Percentiles rank a stretch among this genome's conserved stretches.
These are phyloP conservation scores for Colletotrichum shisoi DNA, from an alignment of 2,329 filamentous ascomycete species.

Conservation along the genomic window DNA sequence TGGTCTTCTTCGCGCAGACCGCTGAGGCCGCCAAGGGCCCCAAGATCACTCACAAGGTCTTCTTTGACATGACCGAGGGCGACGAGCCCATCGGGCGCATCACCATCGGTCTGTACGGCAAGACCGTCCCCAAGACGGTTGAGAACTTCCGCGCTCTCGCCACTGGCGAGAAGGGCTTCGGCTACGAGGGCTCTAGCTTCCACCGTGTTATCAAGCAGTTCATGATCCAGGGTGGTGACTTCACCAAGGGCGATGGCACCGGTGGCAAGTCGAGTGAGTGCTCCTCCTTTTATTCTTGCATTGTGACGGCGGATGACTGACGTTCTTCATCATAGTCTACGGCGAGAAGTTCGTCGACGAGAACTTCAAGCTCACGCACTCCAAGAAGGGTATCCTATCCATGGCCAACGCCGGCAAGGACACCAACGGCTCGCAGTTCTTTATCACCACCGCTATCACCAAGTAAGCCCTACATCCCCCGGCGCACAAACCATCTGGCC, in stretches of 20 bases:
- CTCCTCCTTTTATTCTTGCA: background rate
- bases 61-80: conserved; percentile 82
- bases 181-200: conserved; percentile 82
- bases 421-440: conserved; percentile 90
- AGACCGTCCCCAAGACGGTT: conserved; percentile 79
- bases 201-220: conserved; percentile 91
- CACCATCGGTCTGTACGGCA: conserved; percentile 84
- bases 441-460: conserved; percentile 85
- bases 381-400: conserved; percentile 81
- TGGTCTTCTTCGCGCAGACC: conserved; percentile 78
- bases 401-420: conserved; percentile 88
- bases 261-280: conserved; percentile 82
- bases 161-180: conserved; percentile 86
- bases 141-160: conserved; percentile 82
- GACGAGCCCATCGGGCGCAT: conserved; percentile 77
- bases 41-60: conserved; percentile 96
- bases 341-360: conserved; percentile 84
- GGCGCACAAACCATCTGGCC: background rate
- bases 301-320: background rate
- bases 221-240: conserved; percentile 93
- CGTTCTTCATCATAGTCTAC: conserved; percentile 66
- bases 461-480: conserved; percentile 59
- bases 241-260: conserved; percentile 82
- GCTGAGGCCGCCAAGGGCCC: conserved; percentile 82
- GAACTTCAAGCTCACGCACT: conserved; percentile 96